Percentiles rank a stretch among this genome's conserved stretches.
Evolutionary conservation across 345 rosid species (phyloP).

Genomic region (Euclidium syriacum): DNA sequence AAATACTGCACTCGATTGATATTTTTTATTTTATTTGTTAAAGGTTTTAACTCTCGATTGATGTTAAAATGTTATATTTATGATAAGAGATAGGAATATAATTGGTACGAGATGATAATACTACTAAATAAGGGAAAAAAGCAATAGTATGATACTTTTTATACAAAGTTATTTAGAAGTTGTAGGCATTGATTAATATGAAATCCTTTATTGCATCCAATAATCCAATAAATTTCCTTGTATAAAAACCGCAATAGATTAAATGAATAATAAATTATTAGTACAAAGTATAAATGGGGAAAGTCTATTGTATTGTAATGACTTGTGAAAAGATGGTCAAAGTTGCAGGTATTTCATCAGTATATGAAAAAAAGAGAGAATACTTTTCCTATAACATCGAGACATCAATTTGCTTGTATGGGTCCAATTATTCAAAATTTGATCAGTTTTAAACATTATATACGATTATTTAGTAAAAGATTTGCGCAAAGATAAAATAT

Average conservation of each 20-base stretch:
- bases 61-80: too few relatives aligned
- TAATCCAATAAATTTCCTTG: too few relatives aligned
- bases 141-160: neutral
- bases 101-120: too few relatives aligned
- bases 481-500: neutral
- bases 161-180: too few relatives aligned
- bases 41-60: too few relatives aligned
- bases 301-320: neutral
- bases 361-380: neutral
- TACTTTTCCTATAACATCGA: constrained; percentile 2
- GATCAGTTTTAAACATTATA: neutral
- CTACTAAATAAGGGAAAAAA: too few relatives aligned
- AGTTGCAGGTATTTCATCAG: constrained; percentile 4
- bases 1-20: too few relatives aligned
- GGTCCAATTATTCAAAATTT: neutral
- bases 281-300: neutral
- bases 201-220: neutral
- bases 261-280: too few relatives aligned
- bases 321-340: constrained; percentile 29
- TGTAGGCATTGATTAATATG: too few relatives aligned
- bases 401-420: constrained; percentile 22
- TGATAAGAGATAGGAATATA: too few relatives aligned
- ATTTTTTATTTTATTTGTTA: too few relatives aligned
- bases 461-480: neutral
- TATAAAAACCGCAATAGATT: too few relatives aligned